phyloP scores from a whole-genome alignment of 2,329 filamentous ascomycete species.

The Cryphonectria nitschkei region DNA sequence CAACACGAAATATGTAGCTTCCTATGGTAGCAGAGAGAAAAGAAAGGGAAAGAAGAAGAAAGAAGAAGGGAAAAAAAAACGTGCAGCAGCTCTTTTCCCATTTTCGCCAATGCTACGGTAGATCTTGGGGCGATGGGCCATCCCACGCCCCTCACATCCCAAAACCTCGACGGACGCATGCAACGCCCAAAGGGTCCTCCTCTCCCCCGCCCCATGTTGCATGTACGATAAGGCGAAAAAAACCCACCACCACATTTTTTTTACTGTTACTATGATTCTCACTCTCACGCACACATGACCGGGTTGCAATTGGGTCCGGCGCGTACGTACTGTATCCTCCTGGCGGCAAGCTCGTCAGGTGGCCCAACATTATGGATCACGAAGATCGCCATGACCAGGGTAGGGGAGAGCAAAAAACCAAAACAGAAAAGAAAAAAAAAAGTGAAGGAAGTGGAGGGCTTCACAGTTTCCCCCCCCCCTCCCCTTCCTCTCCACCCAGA shows the following conservation, averaged over 20 bases:
- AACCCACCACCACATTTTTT: neutral
- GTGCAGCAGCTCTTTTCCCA: neutral
- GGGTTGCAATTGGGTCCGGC: neutral
- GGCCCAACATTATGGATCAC: neutral
- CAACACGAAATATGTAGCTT: neutral
- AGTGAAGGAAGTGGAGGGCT: neutral
- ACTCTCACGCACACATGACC: neutral
- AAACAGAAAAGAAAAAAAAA: neutral
- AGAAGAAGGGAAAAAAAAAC: neutral
- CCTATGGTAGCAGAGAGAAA: neutral
- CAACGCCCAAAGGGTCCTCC: no score
- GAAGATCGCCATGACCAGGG: neutral
- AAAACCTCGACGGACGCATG: neutral
- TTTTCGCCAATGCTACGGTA: neutral
- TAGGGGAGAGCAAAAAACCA: neutral
- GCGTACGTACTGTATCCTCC: neutral
- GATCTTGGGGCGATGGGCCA: neutral
- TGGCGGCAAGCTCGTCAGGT: slow-evolving; percentile 2
- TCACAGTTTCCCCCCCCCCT: no score
- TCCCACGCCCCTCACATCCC: neutral
- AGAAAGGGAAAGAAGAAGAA: no score
- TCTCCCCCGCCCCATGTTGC: no score
- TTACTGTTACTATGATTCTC: neutral
- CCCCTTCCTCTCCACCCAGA: no score
- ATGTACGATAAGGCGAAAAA: neutral